Conservation (phyloP, 2,329 filamentous ascomycete genomes). For the Neurospora crassa region DNA sequence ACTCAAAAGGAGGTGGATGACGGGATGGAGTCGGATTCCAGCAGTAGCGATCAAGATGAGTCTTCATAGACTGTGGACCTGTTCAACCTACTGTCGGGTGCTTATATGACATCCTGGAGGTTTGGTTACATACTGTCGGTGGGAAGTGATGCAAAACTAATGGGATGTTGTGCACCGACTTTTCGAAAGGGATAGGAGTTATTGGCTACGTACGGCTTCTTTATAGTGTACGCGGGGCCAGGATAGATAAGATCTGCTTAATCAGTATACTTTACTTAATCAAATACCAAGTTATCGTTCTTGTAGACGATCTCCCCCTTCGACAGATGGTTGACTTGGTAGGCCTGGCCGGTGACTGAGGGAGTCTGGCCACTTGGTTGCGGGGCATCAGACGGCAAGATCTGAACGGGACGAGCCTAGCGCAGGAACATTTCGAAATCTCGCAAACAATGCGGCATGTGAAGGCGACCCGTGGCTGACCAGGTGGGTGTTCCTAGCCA, state of each 20-base stretch:
- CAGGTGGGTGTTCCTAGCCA: background rate
- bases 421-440: background rate
- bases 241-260: background rate
- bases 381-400: background rate
- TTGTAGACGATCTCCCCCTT: background rate
- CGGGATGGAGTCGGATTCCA: conserved; percentile 16
- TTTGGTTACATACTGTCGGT: background rate
- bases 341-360: background rate
- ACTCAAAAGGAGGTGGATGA: conserved; percentile 9
- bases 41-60: conserved; percentile 20
- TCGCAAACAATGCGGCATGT: background rate
- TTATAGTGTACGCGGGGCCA: background rate
- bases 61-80: conserved; percentile 1
- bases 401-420: background rate
- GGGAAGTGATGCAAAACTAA: background rate
- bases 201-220: background rate
- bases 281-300: background rate
- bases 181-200: background rate
- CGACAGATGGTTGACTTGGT: background rate
- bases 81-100: background rate
- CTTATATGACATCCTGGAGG: background rate
- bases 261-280: background rate
- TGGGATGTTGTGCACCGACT: background rate
- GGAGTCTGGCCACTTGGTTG: background rate
- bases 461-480: background rate